Conservation (phyloP, 768 basidiomycete species). For the Agaricus sinodeliciosus region DNA sequence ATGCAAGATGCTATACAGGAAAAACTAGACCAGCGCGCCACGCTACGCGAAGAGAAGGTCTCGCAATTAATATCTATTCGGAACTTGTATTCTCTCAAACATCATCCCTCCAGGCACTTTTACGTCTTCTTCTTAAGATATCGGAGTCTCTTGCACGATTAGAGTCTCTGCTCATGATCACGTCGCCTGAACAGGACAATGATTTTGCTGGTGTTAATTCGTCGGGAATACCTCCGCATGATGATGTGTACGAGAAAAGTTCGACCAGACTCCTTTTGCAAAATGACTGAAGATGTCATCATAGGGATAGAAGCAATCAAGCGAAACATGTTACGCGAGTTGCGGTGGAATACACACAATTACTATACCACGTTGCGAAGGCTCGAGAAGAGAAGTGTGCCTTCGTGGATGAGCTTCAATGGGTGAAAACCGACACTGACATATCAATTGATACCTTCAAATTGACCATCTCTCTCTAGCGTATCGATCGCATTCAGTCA, state of each 20-base stretch:
- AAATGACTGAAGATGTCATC: conserved; percentile 34
- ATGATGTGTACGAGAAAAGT: conserved; percentile 38
- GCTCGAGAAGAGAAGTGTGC: conserved; percentile 70
- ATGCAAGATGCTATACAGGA: conserved; percentile 71
- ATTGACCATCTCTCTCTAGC: conserved; percentile 30
- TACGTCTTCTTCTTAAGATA: conserved; percentile 85
- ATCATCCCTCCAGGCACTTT: conserved; percentile 48
- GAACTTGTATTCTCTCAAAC: not conserved
- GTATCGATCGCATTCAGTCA: conserved; percentile 76
- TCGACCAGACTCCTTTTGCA: not conserved
- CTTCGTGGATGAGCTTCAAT: conserved; percentile 79
- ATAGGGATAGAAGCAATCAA: conserved; percentile 29
- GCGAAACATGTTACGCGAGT: conserved; percentile 81
- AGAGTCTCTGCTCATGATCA: conserved; percentile 76
- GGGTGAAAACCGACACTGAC: conserved; percentile 35
- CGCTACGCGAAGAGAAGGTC: conserved; percentile 84
- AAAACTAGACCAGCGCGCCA: conserved; percentile 70
- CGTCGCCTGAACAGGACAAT: conserved; percentile 42
- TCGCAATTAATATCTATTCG: conserved; percentile 7
- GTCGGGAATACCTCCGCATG: conserved; percentile 26
- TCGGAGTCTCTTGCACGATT: conserved; percentile 88
- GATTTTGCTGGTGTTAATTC: conserved; percentile 28
- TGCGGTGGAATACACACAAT: conserved; percentile 86
- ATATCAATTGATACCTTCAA: conserved; percentile 3
- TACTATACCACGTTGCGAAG: conserved; percentile 85